Evolutionary conservation across 2,329 filamentous ascomycete species (phyloP).

Genomic region (Mariannaea sp.): DNA sequence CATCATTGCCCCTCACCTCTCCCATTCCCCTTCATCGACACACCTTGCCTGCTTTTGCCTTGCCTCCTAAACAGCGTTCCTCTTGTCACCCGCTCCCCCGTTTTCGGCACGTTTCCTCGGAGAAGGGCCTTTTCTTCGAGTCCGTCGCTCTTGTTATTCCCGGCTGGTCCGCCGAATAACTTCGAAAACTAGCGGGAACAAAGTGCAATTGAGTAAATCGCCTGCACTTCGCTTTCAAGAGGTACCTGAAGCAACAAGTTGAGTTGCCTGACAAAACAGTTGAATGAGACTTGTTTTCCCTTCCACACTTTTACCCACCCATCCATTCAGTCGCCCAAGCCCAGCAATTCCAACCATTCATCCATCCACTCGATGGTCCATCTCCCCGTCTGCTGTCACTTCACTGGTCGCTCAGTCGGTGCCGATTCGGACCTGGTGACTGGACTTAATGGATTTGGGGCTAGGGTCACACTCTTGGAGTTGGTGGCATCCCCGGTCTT

Average conservation of each 20-base stretch:
- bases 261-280: too few relatives aligned
- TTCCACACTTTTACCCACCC: too few relatives aligned
- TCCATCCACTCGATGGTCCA: constrained; percentile 3
- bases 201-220: too few relatives aligned
- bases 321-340: not conserved
- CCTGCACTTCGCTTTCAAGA: too few relatives aligned
- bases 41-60: not conserved
- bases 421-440: constrained; percentile 12
- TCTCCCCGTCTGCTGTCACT: constrained; percentile 1
- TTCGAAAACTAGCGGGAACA: too few relatives aligned
- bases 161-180: not conserved
- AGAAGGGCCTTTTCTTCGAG: not conserved
- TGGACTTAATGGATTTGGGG: too few relatives aligned
- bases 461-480: not conserved
- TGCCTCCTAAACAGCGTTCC: not conserved
- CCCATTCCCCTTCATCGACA: not conserved
- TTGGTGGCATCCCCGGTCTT: constrained; percentile 5
- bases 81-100: constrained; percentile 1
- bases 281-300: too few relatives aligned
- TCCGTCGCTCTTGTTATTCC: constrained; percentile 6
- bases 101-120: constrained; percentile 1
- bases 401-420: constrained; percentile 9
- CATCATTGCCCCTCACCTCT: not conserved
- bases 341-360: not conserved
- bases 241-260: too few relatives aligned